These are phyloP conservation scores for Niveomyces coronatus DNA, from an alignment of 2,329 filamentous ascomycete genomes.

Conservation along the genomic window DNA sequence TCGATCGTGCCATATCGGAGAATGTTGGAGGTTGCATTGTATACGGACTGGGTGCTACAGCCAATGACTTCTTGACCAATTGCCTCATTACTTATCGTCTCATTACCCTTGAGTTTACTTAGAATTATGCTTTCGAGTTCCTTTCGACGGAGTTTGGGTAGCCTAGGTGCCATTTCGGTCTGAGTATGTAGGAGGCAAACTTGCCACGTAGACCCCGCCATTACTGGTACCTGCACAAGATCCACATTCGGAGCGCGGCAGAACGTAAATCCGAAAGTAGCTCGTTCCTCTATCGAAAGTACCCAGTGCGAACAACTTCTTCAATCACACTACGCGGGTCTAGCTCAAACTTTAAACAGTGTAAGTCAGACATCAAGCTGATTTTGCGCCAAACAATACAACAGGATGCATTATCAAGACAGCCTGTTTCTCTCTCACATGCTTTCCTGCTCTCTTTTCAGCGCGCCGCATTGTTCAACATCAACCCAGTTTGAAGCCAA, in stretches of 20 bases:
- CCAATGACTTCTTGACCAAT: neutral
- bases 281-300: neutral
- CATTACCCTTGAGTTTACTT: slow-evolving; percentile 1
- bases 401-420: too few species aligned
- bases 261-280: neutral
- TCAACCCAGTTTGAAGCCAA: too few species aligned
- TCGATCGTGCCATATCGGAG: slow-evolving; percentile 10
- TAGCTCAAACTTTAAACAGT: neutral
- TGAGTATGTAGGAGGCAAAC: slow-evolving; percentile 5
- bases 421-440: neutral
- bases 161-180: slow-evolving; percentile 11
- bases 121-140: slow-evolving; percentile 6
- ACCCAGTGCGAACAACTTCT: neutral
- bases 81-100: neutral
- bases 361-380: neutral
- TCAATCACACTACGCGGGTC: slow-evolving; percentile 1
- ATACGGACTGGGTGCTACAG: neutral
- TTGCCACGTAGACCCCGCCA: slow-evolving; percentile 1
- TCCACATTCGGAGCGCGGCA: neutral
- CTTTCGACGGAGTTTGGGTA: slow-evolving; percentile 7
- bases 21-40: slow-evolving; percentile 5
- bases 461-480: too few species aligned
- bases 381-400: too few species aligned
- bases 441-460: too few species aligned
- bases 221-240: neutral